Conservation (phyloP, 495 filamentous ascomycete genomes). For the Antarctomyces pellizariae region DNA sequence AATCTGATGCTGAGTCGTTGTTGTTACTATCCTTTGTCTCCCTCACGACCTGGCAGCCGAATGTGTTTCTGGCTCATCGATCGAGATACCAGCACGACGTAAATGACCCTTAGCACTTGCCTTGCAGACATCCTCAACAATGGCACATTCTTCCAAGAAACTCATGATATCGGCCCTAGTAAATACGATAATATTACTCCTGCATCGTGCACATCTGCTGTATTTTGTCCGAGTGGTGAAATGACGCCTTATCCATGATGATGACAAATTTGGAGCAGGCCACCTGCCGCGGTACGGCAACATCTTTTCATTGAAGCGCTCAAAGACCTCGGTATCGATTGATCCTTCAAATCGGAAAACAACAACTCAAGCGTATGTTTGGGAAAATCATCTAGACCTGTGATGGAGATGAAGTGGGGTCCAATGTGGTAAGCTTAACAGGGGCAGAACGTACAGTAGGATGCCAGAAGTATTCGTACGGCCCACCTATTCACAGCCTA, state of each 20-base stretch:
- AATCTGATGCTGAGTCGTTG: too few species aligned
- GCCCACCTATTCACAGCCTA: too few species aligned
- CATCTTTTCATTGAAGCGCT: slow-evolving; percentile 20
- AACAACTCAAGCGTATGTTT: too few species aligned
- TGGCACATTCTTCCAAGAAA: slow-evolving; percentile 11
- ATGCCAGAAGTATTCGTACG: too few species aligned
- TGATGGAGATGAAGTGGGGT: too few species aligned
- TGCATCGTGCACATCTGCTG: slow-evolving; percentile 15
- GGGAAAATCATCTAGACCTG: too few species aligned
- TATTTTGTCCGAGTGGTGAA: slow-evolving; percentile 16
- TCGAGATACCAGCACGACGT: slow-evolving; percentile 6
- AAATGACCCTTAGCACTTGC: slow-evolving; percentile 8
- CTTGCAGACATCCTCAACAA: slow-evolving; percentile 6
- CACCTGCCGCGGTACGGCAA: slow-evolving; percentile 16
- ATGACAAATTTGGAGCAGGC: slow-evolving; percentile 19
- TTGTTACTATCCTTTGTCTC: too few species aligned
- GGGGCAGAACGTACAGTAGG: too few species aligned
- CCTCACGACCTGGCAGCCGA: too few species aligned
- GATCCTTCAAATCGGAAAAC: slow-evolving; percentile 19
- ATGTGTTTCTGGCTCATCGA: slow-evolving; percentile 5
- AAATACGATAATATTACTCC: slow-evolving; percentile 19
- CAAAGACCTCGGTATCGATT: slow-evolving; percentile 17
- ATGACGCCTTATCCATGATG: slow-evolving; percentile 23
- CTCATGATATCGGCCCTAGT: slow-evolving; percentile 9
- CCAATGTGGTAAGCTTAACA: too few species aligned